Evolutionary conservation across 768 basidiomycete species (phyloP).

Genomic region (Psilocybe subaeruginosa): DNA sequence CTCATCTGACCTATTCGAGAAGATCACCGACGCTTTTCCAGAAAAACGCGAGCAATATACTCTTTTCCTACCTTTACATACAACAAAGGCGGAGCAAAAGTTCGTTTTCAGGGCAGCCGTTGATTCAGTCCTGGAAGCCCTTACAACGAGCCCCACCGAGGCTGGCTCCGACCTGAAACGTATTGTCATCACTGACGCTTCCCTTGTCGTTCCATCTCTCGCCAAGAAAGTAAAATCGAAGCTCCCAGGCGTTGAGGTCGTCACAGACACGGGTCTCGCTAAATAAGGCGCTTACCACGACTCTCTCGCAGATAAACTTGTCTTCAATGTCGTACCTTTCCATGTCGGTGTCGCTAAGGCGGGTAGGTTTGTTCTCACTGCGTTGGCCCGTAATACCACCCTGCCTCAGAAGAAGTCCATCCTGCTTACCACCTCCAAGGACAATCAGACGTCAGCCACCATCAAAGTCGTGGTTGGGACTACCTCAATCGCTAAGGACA

Average conservation of each 20-base stretch:
- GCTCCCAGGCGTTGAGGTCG: background rate
- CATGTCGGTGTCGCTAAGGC: conserved; percentile 14
- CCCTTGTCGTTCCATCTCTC: background rate
- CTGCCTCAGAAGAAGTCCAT: conserved; percentile 5
- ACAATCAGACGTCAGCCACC: conserved; percentile 9
- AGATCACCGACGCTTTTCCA: background rate
- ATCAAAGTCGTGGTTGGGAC: conserved; percentile 13
- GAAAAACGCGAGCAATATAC: conserved; percentile 4
- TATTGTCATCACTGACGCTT: conserved; percentile 2
- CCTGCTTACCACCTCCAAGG: conserved; percentile 13
- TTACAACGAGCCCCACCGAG: background rate
- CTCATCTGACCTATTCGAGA: background rate
- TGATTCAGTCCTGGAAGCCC: background rate
- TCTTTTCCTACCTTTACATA: conserved; percentile 1
- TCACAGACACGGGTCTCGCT: background rate
- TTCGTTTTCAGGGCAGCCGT: conserved; percentile 6
- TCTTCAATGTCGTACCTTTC: conserved; percentile 14
- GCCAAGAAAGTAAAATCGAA: background rate
- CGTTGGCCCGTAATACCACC: conserved; percentile 5
- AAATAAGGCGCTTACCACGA: conserved; percentile 1
- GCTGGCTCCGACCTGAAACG: conserved; percentile 7
- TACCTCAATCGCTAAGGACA: conserved; percentile 1
- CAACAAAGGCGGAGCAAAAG: conserved; percentile 7
- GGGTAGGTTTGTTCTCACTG: conserved; percentile 11
- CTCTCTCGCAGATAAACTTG: background rate